Base-by-base conservation (phyloP, 1,284 basidiomycete genomes). In the Ustilago curta region DNA sequence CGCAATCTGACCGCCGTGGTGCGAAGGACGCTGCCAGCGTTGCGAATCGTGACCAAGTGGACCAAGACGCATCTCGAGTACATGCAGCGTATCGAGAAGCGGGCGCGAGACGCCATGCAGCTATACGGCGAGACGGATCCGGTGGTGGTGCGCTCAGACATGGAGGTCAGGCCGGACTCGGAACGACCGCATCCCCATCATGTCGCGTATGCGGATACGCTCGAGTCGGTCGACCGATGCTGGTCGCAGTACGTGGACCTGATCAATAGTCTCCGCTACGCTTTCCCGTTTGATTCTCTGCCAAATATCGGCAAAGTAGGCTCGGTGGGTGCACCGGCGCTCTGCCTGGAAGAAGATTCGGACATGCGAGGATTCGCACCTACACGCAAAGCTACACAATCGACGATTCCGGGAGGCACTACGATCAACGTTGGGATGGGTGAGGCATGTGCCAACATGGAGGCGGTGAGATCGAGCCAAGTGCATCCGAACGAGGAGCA, bases 401-500 rank as follows among this genome's bases (percentile, higher is more conserved):
- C 58, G 49, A 70, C 59, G 9, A 65, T 67, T 7, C 72, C 67
- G 3, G 60, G 72, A 3, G 69, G 59, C 55, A 64, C 58, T 2
- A 70, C 48, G n/a, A 69, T 67, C 40, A 68, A 56, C 51, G 65
- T 77, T 29, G 53, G 74, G 52, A 62, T 68, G 70, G 61, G 79
- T 61, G 80, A 80, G 11, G 76, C 68, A 18, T 74, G 52, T 37
- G 70, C 61, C 39, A 70, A 61, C 48, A 49, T 60, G 21, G 62
- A 69, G 47, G 60, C 67, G 35, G 70, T 55, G 39, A 29, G 66
- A 55, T 57, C 67, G 57, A 62, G 67, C 59, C 89, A 90, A 59
- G 90, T 91, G 8, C 95, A 97, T 86, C 95, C 95, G 3, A 97
- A 97, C 77, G 94, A 94, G 77, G 94, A 95, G 87, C 93, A 95